These are phyloP conservation scores for Lichina pygmaea DNA, from an alignment of 495 filamentous ascomycete species.

Conservation along the genomic window DNA sequence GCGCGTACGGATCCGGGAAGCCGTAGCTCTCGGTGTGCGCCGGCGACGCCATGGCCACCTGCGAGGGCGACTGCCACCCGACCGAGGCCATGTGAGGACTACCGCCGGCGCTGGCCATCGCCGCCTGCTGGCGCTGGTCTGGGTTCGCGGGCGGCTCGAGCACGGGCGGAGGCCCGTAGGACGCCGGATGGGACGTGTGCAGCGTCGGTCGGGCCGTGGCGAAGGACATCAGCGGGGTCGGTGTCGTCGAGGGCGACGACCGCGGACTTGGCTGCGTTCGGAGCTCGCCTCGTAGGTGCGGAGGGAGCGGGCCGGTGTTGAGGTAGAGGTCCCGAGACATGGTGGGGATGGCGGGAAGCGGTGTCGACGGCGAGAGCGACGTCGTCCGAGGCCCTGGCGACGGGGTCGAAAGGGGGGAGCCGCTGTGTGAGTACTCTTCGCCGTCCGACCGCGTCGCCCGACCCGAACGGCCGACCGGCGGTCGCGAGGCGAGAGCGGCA, in stretches of 20 bases:
- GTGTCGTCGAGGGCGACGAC: conserved; percentile 33
- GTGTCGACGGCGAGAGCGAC: conserved; percentile 54
- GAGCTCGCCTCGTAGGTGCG: conserved; percentile 55
- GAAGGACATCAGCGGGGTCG: conserved; percentile 30
- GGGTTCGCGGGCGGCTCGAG: conserved; percentile 69
- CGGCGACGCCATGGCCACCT: background rate
- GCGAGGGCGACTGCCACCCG: conserved; percentile 4
- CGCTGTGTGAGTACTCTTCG: conserved; percentile 52
- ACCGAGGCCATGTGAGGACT: conserved; percentile 49
- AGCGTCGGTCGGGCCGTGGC: conserved; percentile 26
- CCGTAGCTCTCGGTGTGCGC: conserved; percentile 36
- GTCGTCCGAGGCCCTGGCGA: conserved; percentile 53
- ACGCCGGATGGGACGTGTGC: conserved; percentile 57
- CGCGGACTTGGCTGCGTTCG: conserved; percentile 33
- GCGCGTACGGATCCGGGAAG: conserved; percentile 37
- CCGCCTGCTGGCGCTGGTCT: conserved; percentile 27
- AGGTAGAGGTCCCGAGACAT: conserved; percentile 46
- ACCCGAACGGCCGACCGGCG: conserved; percentile 23
- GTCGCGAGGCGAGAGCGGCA: conserved; percentile 41
- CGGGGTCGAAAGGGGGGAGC: conserved; percentile 62
- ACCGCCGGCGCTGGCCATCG: conserved; percentile 24
- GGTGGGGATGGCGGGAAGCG: conserved; percentile 43
- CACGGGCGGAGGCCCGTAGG: conserved; percentile 58
- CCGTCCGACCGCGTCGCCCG: conserved; percentile 41
- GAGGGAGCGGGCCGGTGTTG: conserved; percentile 45